These are phyloP conservation scores for Penicillium fimorum DNA, from an alignment of 495 filamentous ascomycete species.

Conservation along the genomic window DNA sequence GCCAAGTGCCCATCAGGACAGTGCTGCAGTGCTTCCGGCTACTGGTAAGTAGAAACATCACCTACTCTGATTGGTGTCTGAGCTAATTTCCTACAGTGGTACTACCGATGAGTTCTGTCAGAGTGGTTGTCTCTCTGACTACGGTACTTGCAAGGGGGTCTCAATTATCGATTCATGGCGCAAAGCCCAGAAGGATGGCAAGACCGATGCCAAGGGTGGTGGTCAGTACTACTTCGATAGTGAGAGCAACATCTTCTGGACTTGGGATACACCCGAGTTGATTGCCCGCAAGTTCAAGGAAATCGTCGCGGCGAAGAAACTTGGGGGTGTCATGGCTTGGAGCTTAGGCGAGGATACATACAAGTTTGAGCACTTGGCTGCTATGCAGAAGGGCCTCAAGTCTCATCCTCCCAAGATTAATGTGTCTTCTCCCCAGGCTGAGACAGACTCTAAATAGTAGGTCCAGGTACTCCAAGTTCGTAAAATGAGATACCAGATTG, in stretches of 20 bases:
- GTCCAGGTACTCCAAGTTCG: not conserved
- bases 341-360: conserved; percentile 69
- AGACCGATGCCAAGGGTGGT: conserved; percentile 56
- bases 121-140: conserved; percentile 40
- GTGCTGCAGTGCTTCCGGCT: conserved; percentile 41
- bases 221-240: conserved; percentile 70
- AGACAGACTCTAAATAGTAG: not conserved
- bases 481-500: not conserved
- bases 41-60: conserved; percentile 30
- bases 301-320: conserved; percentile 54
- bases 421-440: not conserved
- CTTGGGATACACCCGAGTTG: conserved; percentile 65
- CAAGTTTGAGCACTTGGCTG: conserved; percentile 56
- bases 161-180: conserved; percentile 41
- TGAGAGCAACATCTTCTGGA: conserved; percentile 65
- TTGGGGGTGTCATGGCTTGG: conserved; percentile 75
- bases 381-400: conserved; percentile 51
- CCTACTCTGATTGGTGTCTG: no score
- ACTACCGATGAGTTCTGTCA: conserved; percentile 39
- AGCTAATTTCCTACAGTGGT: conserved; percentile 23
- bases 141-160: conserved; percentile 44
- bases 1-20: conserved; percentile 35
- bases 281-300: conserved; percentile 62
- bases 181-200: conserved; percentile 52
- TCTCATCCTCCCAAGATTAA: conserved; percentile 9